Conservation (phyloP, 768 basidiomycete species). For the Hypholoma sublateritium region DNA sequence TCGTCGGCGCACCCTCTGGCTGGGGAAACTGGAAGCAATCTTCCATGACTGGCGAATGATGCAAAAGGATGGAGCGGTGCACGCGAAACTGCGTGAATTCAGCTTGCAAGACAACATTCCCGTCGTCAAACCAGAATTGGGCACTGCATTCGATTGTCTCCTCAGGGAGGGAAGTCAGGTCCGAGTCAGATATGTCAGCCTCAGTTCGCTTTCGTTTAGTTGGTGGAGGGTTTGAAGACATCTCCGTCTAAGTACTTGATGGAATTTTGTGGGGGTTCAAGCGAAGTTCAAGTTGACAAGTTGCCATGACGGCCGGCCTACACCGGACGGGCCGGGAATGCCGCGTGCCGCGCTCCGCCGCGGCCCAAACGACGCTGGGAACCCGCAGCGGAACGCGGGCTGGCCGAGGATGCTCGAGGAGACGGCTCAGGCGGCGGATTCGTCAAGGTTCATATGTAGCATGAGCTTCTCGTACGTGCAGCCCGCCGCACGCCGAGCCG, state of each 20-base stretch:
- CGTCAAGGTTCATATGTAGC: conserved; percentile 28
- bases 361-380: conserved; percentile 42
- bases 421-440: background rate
- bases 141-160: too few species aligned
- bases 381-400: conserved; percentile 40
- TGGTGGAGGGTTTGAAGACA: too few species aligned
- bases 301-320: too few species aligned
- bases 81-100: too few species aligned
- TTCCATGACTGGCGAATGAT: background rate
- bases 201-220: too few species aligned
- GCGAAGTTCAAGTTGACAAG: too few species aligned
- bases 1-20: background rate
- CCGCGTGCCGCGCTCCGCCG: conserved; percentile 38
- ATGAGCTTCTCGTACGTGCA: conserved; percentile 50
- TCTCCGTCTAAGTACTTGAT: too few species aligned
- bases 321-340: conserved; percentile 34
- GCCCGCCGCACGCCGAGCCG: conserved; percentile 35
- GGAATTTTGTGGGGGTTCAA: too few species aligned
- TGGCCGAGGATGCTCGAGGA: conserved; percentile 23
- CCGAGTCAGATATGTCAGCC: too few species aligned
- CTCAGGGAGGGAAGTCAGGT: too few species aligned
- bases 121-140: too few species aligned
- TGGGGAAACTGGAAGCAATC: background rate
- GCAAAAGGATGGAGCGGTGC: background rate
- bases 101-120: too few species aligned